Evolutionary conservation across 768 basidiomycete species (phyloP).

Genomic region (Lactarius evosmus): DNA sequence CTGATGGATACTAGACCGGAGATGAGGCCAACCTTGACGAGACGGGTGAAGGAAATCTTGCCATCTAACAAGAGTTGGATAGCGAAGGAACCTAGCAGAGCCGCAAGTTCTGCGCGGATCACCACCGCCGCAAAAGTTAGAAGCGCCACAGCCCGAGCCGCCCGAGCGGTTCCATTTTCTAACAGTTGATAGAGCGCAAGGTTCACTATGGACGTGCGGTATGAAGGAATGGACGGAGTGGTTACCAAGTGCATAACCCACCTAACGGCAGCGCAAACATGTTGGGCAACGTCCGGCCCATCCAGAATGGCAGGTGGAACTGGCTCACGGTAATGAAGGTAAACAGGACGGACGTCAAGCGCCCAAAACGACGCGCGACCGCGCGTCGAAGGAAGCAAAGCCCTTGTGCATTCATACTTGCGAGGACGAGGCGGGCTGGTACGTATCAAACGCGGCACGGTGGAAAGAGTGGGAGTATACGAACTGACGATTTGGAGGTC

Average conservation of each 20-base stretch:
- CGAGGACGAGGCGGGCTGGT: slow-evolving; percentile 72
- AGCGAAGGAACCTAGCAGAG: slow-evolving; percentile 60
- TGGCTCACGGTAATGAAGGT: slow-evolving; percentile 71
- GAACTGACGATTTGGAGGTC: slow-evolving; percentile 69
- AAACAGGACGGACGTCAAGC: slow-evolving; percentile 54
- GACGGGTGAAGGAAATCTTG: slow-evolving; percentile 41
- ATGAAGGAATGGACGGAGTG: slow-evolving; percentile 1
- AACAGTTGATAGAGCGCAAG: slow-evolving; percentile 51
- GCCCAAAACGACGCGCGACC: slow-evolving; percentile 62
- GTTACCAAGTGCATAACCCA: slow-evolving; percentile 35
- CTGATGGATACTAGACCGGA: slow-evolving; percentile 52
- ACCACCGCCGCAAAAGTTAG: slow-evolving; percentile 66
- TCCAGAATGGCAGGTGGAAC: slow-evolving; percentile 93
- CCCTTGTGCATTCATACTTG: slow-evolving; percentile 57
- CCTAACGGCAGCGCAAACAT: slow-evolving; percentile 85
- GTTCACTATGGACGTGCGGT: slow-evolving; percentile 46
- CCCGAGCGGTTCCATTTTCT: slow-evolving; percentile 40
- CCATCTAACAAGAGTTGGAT: slow-evolving; percentile 50
- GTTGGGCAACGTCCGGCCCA: slow-evolving; percentile 90
- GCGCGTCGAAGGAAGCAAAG: slow-evolving; percentile 64
- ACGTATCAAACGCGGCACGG: neutral
- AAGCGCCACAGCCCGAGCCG: slow-evolving; percentile 49
- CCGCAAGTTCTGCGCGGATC: slow-evolving; percentile 75
- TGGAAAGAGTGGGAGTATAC: slow-evolving; percentile 31
- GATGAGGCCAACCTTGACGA: slow-evolving; percentile 50